Percentiles rank a stretch among this genome's conserved stretches.
These are phyloP conservation scores for Triangularia setosa DNA, from an alignment of 2,329 filamentous ascomycete genomes.

Conservation along the genomic window DNA sequence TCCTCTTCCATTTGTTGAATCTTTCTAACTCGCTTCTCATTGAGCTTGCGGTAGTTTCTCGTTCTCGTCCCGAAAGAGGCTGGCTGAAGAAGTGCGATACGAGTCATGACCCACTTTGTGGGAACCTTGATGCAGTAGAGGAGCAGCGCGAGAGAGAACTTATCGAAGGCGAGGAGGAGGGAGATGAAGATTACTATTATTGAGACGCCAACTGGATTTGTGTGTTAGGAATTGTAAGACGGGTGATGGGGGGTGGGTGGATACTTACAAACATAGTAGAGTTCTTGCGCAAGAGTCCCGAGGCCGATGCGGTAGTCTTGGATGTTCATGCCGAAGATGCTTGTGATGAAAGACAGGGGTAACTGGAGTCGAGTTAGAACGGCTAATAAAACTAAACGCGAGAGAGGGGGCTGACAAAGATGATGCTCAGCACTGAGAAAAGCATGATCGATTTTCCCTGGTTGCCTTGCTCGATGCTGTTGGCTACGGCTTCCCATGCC, in stretches of 20 bases:
- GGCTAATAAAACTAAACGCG: no score
- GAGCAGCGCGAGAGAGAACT: constrained; percentile 13
- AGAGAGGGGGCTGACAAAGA: constrained; percentile 30
- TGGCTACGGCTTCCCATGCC: constrained; percentile 36
- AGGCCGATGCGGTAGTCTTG: constrained; percentile 12
- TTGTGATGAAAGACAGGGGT: constrained; percentile 12
- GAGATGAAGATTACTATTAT: constrained; percentile 12
- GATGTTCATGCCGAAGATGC: constrained; percentile 16
- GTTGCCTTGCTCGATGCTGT: constrained; percentile 35
- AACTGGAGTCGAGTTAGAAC: constrained; percentile 2
- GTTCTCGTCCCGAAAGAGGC: constrained; percentile 3
- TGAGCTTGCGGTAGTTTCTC: constrained; percentile 11
- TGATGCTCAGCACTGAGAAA: constrained; percentile 42
- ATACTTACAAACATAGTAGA: constrained; percentile 10
- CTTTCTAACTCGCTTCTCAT: constrained; percentile 11
- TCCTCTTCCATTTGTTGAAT: constrained; percentile 13
- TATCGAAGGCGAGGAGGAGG: constrained; percentile 11
- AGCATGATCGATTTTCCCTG: constrained; percentile 42
- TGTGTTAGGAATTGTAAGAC: background rate
- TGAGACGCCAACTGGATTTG: constrained; percentile 4
- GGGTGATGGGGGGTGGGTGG: background rate
- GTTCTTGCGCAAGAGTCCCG: constrained; percentile 9
- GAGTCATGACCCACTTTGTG: constrained; percentile 10
- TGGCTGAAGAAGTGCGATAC: constrained; percentile 7
- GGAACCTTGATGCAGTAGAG: constrained; percentile 15